A percentile compares a stretch with the other conserved stretches of the same genome.
Evolutionary conservation across 768 basidiomycete genomes (phyloP).

Genomic region (Leucocoprinus leucothites): DNA sequence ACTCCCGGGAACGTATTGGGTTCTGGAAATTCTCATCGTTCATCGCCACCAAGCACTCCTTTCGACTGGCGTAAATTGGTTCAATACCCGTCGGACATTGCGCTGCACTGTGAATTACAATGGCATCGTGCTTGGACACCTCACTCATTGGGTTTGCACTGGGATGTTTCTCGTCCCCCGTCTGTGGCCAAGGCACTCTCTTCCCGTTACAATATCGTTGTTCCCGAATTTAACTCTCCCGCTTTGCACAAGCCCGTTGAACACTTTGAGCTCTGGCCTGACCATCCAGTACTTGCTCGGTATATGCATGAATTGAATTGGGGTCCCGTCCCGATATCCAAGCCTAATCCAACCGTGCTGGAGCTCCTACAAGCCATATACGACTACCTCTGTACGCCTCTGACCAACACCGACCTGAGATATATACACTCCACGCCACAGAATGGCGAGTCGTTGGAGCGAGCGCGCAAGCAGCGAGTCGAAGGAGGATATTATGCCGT

Average conservation of each 20-base stretch:
- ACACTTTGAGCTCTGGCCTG: constrained; percentile 35
- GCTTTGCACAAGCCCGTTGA: constrained; percentile 29
- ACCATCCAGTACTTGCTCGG: constrained; percentile 31
- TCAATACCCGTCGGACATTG: constrained; percentile 4
- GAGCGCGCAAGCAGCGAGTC: constrained; percentile 32
- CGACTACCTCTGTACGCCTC: constrained; percentile 41
- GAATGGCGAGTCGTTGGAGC: constrained; percentile 21
- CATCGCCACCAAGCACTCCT: not conserved
- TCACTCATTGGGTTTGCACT: constrained; percentile 26
- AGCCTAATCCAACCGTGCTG: constrained; percentile 32
- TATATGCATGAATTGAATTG: constrained; percentile 40
- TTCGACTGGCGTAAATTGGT: not conserved
- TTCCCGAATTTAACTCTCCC: constrained; percentile 26
- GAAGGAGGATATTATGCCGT: constrained; percentile 33
- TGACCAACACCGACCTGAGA: constrained; percentile 32
- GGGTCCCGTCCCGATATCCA: constrained; percentile 47
- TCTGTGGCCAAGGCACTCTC: constrained; percentile 31
- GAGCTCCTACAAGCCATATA: constrained; percentile 50
- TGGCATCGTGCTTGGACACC: not conserved
- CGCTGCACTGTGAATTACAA: not conserved
- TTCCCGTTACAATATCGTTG: constrained; percentile 24
- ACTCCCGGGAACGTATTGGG: too few relatives aligned
- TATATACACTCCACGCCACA: constrained; percentile 22
- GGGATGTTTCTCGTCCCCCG: constrained; percentile 40
- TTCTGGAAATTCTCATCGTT: not conserved